These are phyloP conservation scores for Leccinum pellstonianum DNA, from an alignment of 768 basidiomycete species.

Conservation along the genomic window DNA sequence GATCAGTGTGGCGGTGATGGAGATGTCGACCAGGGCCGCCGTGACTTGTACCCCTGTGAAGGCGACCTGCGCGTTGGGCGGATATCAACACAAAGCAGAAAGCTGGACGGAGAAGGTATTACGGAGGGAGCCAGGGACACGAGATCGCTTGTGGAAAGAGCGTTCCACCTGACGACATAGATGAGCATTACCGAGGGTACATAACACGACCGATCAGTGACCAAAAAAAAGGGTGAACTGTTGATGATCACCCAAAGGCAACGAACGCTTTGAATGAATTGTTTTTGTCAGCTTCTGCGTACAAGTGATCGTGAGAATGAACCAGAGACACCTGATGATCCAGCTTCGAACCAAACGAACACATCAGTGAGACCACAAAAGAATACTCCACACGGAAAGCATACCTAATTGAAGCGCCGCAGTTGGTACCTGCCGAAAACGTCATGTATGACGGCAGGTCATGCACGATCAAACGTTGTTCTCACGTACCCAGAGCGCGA, in stretches of 20 bases:
- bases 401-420: constrained; percentile 18
- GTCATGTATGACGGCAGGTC: constrained; percentile 2
- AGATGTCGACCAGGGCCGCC: constrained; percentile 13
- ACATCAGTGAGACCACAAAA: neutral
- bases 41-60: constrained; percentile 9
- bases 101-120: neutral
- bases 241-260: constrained; percentile 11
- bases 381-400: neutral
- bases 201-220: neutral
- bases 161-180: constrained; percentile 7
- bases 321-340: constrained; percentile 11
- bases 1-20: constrained; percentile 15
- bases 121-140: constrained; percentile 10
- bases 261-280: constrained; percentile 9
- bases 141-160: constrained; percentile 13
- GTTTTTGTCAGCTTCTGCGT: constrained; percentile 3
- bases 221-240: neutral
- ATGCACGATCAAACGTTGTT: neutral
- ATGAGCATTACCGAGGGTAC: constrained; percentile 1
- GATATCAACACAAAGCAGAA: neutral
- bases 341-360: constrained; percentile 5
- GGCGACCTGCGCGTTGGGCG: constrained; percentile 3
- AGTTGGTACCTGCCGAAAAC: constrained; percentile 14
- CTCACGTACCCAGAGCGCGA: constrained; percentile 16
- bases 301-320: neutral